phyloP scores from a whole-genome alignment of 2,329 filamentous ascomycete species.

The Balansia obtecta region DNA sequence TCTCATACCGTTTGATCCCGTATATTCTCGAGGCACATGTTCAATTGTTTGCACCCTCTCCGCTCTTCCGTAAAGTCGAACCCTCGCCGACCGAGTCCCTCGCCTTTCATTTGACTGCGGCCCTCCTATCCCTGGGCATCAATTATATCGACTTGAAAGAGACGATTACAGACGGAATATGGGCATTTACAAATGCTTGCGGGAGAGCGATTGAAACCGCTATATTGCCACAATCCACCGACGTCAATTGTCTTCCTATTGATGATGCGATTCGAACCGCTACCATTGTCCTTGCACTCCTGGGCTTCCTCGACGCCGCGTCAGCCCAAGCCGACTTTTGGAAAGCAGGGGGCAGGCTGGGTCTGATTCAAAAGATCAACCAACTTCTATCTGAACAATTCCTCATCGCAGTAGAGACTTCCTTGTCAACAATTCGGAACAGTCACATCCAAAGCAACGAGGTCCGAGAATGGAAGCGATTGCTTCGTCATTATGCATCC shows the following conservation, averaged over 20 bases:
- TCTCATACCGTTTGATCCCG: conserved; percentile 66
- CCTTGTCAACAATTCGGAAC: conserved; percentile 82
- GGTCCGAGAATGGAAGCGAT: conserved; percentile 78
- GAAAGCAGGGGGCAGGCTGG: conserved; percentile 59
- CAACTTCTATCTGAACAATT: conserved; percentile 72
- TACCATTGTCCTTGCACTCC: conserved; percentile 69
- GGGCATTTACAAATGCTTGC: conserved; percentile 62
- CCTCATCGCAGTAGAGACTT: conserved; percentile 74
- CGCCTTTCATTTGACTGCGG: conserved; percentile 64
- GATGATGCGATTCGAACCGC: conserved; percentile 58
- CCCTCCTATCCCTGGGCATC: conserved; percentile 68
- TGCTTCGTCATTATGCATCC: conserved; percentile 69
- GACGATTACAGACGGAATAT: conserved; percentile 52
- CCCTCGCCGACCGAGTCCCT: conserved; percentile 83
- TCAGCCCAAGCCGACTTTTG: conserved; percentile 72
- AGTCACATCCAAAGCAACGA: conserved; percentile 51
- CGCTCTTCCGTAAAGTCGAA: conserved; percentile 70
- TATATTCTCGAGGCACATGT: conserved; percentile 78
- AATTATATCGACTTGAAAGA: conserved; percentile 59
- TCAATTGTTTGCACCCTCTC: conserved; percentile 67
- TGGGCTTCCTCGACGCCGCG: conserved; percentile 80
- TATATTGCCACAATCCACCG: conserved; percentile 38
- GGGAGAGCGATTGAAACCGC: conserved; percentile 45
- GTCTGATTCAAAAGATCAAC: conserved; percentile 59
- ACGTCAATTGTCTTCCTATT: conserved; percentile 44